Evolutionary conservation across 345 rosid genomes (phyloP).

Genomic region (Viola odorata): DNA sequence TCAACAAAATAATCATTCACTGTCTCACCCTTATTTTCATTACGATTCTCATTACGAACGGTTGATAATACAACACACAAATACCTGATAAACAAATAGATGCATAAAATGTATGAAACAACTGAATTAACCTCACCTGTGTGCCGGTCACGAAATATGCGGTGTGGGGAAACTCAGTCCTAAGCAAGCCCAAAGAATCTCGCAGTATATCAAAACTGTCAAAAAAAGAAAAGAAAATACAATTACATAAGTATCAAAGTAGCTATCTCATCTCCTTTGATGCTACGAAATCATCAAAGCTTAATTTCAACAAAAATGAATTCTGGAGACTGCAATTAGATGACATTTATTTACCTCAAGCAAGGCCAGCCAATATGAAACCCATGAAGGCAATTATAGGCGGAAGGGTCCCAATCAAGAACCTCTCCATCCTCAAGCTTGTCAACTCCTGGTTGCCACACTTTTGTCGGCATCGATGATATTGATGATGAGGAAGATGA

Average conservation of each 20-base stretch:
- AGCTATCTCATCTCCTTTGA: not conserved
- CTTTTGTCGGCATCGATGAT: conserved; percentile 60
- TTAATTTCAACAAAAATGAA: not conserved
- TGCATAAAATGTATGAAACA: too few species aligned
- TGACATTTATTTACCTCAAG: conserved; percentile 49
- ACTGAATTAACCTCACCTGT: conserved; percentile 39
- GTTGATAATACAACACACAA: too few species aligned
- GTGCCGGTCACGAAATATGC: conserved; percentile 84
- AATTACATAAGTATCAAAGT: not conserved
- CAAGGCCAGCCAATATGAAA: conserved; percentile 95
- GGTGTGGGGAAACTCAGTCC: conserved; percentile 84
- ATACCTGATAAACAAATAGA: too few species aligned
- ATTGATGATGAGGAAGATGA: conserved; percentile 52
- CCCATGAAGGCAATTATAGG: conserved; percentile 80
- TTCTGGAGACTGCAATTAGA: not conserved
- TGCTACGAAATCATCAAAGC: not conserved
- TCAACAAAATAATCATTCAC: too few species aligned
- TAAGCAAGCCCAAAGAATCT: conserved; percentile 79
- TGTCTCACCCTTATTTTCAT: too few species aligned
- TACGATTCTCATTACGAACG: too few species aligned
- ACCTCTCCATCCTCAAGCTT: conserved; percentile 91
- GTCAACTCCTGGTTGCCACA: conserved; percentile 99
- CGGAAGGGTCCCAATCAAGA: conserved; percentile 92
- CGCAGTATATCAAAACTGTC: conserved; percentile 74
- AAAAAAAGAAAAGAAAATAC: conserved; percentile 7